Percentiles rank a stretch among this genome's conserved stretches.
phyloP scores from a whole-genome alignment of 352 stramenopile species.

The Phytophthora sp. region DNA sequence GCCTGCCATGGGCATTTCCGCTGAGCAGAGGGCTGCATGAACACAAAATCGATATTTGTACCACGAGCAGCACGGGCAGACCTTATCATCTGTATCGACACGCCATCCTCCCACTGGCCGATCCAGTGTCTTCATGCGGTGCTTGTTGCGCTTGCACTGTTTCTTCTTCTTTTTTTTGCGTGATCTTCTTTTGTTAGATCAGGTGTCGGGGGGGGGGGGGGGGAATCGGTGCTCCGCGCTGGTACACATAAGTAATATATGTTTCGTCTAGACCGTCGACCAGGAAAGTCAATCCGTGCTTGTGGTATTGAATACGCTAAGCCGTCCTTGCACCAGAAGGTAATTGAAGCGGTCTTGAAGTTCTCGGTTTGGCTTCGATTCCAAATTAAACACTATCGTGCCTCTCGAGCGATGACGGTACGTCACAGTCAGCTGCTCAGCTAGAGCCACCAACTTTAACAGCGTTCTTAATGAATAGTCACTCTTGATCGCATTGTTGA shows the following conservation, averaged over 20 bases:
- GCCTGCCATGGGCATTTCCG: no score
- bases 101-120: neutral
- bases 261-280: slow-evolving; percentile 3
- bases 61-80: slow-evolving; percentile 6
- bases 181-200: no score
- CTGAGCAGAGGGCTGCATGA: no score
- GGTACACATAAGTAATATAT: slow-evolving; percentile 7
- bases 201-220: no score
- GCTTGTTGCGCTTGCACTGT: neutral
- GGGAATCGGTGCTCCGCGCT: neutral
- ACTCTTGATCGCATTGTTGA: slow-evolving; percentile 23
- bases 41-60: slow-evolving; percentile 10
- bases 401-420: no score
- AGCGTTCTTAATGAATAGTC: slow-evolving; percentile 24
- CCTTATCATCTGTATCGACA: neutral
- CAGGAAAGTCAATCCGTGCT: slow-evolving; percentile 10
- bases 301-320: slow-evolving; percentile 13
- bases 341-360: slow-evolving; percentile 3
- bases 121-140: neutral
- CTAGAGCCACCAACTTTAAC: neutral
- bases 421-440: no score
- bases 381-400: neutral
- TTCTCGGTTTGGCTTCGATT: slow-evolving; percentile 16
- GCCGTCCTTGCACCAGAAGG: neutral
- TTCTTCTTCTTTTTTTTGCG: neutral